These are phyloP conservation scores for Chlorella sp. DNA, from an alignment of 139 green algal species.

Conservation along the genomic window DNA sequence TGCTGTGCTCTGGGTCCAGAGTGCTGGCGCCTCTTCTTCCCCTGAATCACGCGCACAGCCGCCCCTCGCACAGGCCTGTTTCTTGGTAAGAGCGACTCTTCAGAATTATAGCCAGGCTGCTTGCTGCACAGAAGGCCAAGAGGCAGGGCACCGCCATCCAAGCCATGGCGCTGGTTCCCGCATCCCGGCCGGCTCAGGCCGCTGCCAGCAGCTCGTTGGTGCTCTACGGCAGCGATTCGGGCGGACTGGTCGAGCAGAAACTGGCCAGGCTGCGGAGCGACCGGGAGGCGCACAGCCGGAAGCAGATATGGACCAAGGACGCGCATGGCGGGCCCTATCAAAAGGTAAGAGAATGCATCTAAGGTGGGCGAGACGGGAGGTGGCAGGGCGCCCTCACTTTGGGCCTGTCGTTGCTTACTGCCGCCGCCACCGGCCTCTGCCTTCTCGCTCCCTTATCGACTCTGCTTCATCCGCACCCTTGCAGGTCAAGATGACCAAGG, in stretches of 20 bases:
- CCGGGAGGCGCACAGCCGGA: conserved; percentile 62
- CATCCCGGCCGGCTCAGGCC: background rate
- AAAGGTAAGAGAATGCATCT: conserved; percentile 51
- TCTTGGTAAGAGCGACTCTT: too few relatives aligned
- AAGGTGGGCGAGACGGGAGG: background rate
- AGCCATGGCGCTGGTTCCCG: background rate
- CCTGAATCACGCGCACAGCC: too few relatives aligned
- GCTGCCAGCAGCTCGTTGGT: background rate
- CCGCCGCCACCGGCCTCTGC: background rate
- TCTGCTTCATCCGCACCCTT: background rate
- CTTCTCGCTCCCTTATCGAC: too few relatives aligned
- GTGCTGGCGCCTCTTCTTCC: too few relatives aligned
- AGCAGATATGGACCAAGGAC: conserved; percentile 82
- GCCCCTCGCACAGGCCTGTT: too few relatives aligned
- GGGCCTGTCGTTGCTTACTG: too few relatives aligned
- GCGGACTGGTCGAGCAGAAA: background rate
- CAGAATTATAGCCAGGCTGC: too few relatives aligned
- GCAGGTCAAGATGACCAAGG: conserved; percentile 37
- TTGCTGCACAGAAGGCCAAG: too few relatives aligned
- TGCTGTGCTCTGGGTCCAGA: too few relatives aligned
- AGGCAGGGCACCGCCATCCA: too few relatives aligned
- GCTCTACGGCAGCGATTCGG: background rate
- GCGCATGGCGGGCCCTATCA: conserved; percentile 79
- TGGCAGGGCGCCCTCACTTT: background rate
- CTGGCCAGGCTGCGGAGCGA: conserved; percentile 43